A percentile compares a stretch with the other conserved stretches of the same genome.
These are phyloP conservation scores for Leccinum aurantiacum DNA, from an alignment of 768 basidiomycete species.

Conservation along the genomic window DNA sequence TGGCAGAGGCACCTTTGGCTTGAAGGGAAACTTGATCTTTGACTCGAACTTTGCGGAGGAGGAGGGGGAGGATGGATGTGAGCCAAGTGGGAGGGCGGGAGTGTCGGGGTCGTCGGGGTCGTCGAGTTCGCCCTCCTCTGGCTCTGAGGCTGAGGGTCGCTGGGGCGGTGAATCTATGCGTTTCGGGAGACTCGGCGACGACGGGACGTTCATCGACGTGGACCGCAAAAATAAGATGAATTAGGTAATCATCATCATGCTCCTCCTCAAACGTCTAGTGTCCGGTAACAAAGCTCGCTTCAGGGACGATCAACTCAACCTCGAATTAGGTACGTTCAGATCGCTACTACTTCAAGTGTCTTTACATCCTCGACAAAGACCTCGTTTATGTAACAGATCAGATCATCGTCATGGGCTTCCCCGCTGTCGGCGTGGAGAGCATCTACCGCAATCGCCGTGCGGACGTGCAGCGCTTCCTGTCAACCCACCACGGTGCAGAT, in stretches of 20 bases:
- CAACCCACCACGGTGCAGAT: conserved; percentile 68
- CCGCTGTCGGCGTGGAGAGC: conserved; percentile 74
- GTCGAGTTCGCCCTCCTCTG: conserved; percentile 83
- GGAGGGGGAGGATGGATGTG: conserved; percentile 35
- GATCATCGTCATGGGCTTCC: conserved; percentile 82
- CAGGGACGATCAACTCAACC: conserved; percentile 60
- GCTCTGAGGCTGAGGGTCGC: conserved; percentile 56
- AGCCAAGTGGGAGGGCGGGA: conserved; percentile 9
- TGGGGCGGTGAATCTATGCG: conserved; percentile 63
- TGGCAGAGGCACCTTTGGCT: conserved; percentile 35
- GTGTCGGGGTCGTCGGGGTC: conserved; percentile 39
- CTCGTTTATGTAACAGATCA: conserved; percentile 72
- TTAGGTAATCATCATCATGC: conserved; percentile 42
- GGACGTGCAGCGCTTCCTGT: conserved; percentile 75
- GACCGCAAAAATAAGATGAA: background rate
- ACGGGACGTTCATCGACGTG: conserved; percentile 13
- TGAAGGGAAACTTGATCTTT: conserved; percentile 77
- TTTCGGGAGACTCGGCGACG: conserved; percentile 39
- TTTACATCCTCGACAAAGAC: conserved; percentile 36
- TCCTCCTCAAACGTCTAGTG: conserved; percentile 70
- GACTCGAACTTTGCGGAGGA: conserved; percentile 36
- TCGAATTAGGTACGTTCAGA: conserved; percentile 63
- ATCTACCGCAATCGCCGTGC: conserved; percentile 77
- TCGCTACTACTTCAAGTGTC: conserved; percentile 10
- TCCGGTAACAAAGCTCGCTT: conserved; percentile 83